Base-by-base conservation (phyloP, 257 asterid genomes). In the Haberlea rhodopensis region DNA sequence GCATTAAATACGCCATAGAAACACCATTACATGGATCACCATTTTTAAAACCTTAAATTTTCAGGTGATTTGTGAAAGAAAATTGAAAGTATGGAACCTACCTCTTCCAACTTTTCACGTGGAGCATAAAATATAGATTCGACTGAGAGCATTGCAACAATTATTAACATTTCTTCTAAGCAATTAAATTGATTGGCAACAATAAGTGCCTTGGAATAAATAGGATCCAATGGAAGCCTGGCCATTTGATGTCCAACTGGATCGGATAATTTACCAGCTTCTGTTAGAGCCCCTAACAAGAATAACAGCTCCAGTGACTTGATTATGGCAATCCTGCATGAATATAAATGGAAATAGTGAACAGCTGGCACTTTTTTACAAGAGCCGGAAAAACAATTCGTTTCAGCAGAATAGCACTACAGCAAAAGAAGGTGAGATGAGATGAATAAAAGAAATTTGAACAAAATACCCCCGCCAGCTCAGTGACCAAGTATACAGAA, bases 41-140 rank as follows among this genome's bases (percentile, higher is more conserved):
- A 19, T 56, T 64, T 40, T 22, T 23, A 28, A 10, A 1, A 18
- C 23, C 8, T 54, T 54, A 6, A 2, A n/a, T 54, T n/a, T n/a
- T n/a, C n/a, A n/a, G n/a, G n/a, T n/a, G n/a, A n/a, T n/a, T n/a
- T n/a, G n/a, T n/a, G n/a, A n/a, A 24, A 34, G 9, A 9, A 34
- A 34, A 9, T n/a, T 34, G 45, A 34, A 34, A 25, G 13, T 49
- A 52, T 43, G 65, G 19, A 66, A 46, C 65, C 48, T 81, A 92
- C 99, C 97, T 92, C 97, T 79, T 87, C 99, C 81, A 85, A 72
- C 82, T 89, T 92, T 57, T 89, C 97, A 62, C 94, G 95, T 23
- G 99, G 95, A 57, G 95, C 85, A 73, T 92, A 87, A 81, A 85
- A 87, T 51, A 92, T 82, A 9, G 97, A 89, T 70, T 92, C 99